These are phyloP conservation scores for Sporisorium sorghi DNA, from an alignment of 1,284 basidiomycete genomes.

Conservation along the genomic window DNA sequence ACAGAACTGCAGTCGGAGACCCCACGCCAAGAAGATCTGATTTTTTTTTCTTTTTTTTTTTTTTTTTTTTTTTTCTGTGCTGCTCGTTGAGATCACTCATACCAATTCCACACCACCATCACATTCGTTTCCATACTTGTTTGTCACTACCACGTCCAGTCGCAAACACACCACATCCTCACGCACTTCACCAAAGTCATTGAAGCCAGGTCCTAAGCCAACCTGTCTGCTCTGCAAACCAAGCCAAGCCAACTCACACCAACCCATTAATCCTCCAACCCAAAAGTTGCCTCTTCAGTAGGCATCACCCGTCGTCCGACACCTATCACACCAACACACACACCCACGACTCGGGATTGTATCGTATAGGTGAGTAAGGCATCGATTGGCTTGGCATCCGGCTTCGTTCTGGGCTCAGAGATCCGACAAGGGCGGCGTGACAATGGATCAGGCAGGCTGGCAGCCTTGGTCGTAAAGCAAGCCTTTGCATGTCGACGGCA, in stretches of 20 bases:
- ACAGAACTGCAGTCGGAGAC: slow-evolving; percentile 2
- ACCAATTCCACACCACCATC: slow-evolving; percentile 16
- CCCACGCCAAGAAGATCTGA: slow-evolving; percentile 30
- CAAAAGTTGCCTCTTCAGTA: slow-evolving; percentile 28
- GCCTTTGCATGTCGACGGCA: not conserved
- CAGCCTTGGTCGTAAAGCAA: not conserved
- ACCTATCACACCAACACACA: not conserved
- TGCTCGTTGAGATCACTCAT: too few species aligned
- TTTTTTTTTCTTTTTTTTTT: not conserved
- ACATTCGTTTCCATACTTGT: slow-evolving; percentile 15
- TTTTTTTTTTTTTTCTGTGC: not conserved
- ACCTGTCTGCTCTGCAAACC: slow-evolving; percentile 34
- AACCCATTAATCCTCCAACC: slow-evolving; percentile 9
- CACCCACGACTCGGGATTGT: slow-evolving; percentile 17
- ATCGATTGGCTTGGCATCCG: not conserved
- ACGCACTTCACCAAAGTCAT: slow-evolving; percentile 9
- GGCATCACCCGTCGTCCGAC: slow-evolving; percentile 25
- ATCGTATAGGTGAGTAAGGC: slow-evolving; percentile 24
- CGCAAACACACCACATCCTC: slow-evolving; percentile 9
- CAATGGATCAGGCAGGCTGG: slow-evolving; percentile 1
- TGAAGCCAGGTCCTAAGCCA: slow-evolving; percentile 46
- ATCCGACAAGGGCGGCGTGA: slow-evolving; percentile 5
- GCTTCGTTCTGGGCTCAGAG: too few species aligned
- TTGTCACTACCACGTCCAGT: slow-evolving; percentile 15
- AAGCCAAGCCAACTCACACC: slow-evolving; percentile 9